Evolutionary conservation across 208 protist genomes (phyloP), one percentile per base, ranked within the genome.

Genomic region (Phytomonas francai): DNA sequence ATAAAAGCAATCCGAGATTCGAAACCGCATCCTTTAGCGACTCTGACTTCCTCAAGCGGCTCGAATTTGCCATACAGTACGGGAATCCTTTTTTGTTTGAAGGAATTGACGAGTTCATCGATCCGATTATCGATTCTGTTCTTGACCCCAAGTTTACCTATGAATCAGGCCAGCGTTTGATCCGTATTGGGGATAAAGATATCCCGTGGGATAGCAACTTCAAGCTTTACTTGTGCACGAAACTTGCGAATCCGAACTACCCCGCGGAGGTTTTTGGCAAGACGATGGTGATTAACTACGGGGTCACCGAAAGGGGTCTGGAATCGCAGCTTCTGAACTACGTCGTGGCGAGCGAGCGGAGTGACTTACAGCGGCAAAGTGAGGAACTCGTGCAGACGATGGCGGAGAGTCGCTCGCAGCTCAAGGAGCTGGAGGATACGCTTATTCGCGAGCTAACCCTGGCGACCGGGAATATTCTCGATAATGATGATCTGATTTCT

Each of bases 241-340:
- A 99, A 82, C 81, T 99, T 49, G 75, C 93, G n/a, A 99, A 99
- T 80, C 98, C 98, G 2, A 89, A 98, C 69, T 99, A 99, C 80
- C 78, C 95, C 0, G 97, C 98, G 16, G 98, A 99, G 78, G 85
- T 99, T 19, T 98, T 98, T 68, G 93, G 95, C 42, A 98, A 98
- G 84, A 90, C 95, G 29, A 97, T 97, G 66, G 96, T 99, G 54
- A 98, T 99, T 77, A 99, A 99, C 85, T 99, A 98, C 82, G 93
- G 88, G 31, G 98, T 99, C 51, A 99, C 98, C 36, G 85, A 97
- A 67, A 78, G 97, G 39, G 98, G 98, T 19, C 88, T 99, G 64
- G 92, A 99, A 76, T 92, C 98, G 74, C 98, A 99, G 88, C 87
- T 99, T 63, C 87, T 99, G 12, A 99, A 99, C 82, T 97, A 97